A percentile compares a stretch with the other conserved stretches of the same genome.
These are phyloP conservation scores for Lablab purpureus DNA, from an alignment of 306 rosid species.

Conservation along the genomic window DNA sequence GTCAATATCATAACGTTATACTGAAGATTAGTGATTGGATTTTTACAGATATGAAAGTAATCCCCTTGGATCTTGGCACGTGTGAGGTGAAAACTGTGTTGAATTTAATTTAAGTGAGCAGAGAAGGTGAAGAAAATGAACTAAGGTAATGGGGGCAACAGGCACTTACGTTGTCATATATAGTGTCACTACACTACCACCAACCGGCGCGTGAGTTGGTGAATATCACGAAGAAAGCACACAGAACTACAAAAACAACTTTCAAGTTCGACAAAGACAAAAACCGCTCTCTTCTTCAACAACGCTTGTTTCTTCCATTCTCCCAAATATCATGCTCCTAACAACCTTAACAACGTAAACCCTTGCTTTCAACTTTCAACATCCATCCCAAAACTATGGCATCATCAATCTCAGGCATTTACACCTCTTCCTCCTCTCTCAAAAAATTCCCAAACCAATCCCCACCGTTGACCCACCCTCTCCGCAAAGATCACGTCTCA, in stretches of 20 bases:
- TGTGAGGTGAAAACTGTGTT: background rate
- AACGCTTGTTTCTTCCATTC: background rate
- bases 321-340: constrained; percentile 13
- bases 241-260: constrained; percentile 23
- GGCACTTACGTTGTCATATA: background rate
- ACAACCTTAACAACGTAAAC: background rate
- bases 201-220: constrained; percentile 51
- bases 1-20: too few species aligned
- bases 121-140: too few species aligned
- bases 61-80: background rate
- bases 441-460: constrained; percentile 56
- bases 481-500: constrained; percentile 48
- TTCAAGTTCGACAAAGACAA: background rate
- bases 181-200: background rate
- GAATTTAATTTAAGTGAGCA: too few species aligned
- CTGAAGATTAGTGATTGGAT: background rate
- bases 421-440: constrained; percentile 69
- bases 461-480: constrained; percentile 30
- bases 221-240: constrained; percentile 28
- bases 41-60: background rate
- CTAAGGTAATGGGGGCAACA: background rate
- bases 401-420: constrained; percentile 82
- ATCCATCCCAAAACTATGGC: constrained; percentile 59
- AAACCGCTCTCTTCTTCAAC: constrained; percentile 9
- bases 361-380: background rate